These are phyloP conservation scores for Pseudogymnoascus sp. DNA, from an alignment of 2,329 filamentous ascomycete genomes.

Conservation along the genomic window DNA sequence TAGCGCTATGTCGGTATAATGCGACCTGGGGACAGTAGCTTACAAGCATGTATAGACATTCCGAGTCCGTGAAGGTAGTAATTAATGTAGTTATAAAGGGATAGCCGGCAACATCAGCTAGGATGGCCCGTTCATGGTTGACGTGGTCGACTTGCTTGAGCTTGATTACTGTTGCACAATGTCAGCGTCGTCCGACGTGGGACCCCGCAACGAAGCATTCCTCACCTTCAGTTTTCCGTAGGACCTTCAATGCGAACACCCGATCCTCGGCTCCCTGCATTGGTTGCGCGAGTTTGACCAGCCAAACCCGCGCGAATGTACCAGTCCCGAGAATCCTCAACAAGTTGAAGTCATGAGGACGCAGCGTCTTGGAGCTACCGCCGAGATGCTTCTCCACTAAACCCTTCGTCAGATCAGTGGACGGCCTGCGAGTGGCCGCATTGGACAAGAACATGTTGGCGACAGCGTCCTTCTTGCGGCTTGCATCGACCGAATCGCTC, in stretches of 20 bases:
- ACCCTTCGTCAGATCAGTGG: not conserved
- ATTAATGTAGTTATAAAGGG: conserved; percentile 77
- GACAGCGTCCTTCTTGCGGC: conserved; percentile 1
- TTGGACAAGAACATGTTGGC: conserved; percentile 8
- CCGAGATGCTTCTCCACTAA: conserved; percentile 1
- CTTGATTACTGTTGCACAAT: conserved; percentile 53
- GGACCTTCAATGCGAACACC: conserved; percentile 76
- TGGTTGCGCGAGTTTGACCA: conserved; percentile 54
- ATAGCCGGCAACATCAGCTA: conserved; percentile 69
- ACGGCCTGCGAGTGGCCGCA: not conserved
- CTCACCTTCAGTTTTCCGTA: conserved; percentile 56
- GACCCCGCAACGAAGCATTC: conserved; percentile 1
- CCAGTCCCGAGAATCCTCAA: conserved; percentile 32
- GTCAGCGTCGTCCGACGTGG: conserved; percentile 9
- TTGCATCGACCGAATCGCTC: conserved; percentile 2
- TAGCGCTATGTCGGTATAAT: not conserved
- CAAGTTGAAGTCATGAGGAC: conserved; percentile 1
- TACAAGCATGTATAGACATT: conserved; percentile 72
- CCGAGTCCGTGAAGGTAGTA: conserved; percentile 70
- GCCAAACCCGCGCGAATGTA: conserved; percentile 76
- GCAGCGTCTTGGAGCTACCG: not conserved
- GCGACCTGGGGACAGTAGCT: conserved; percentile 16
- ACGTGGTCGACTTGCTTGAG: conserved; percentile 85
- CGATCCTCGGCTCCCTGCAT: conserved; percentile 48
- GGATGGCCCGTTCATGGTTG: conserved; percentile 71